Percentiles rank a stretch among this genome's conserved stretches.
These are phyloP conservation scores for Aeschynomene evenia DNA, from an alignment of 306 rosid species.

Conservation along the genomic window DNA sequence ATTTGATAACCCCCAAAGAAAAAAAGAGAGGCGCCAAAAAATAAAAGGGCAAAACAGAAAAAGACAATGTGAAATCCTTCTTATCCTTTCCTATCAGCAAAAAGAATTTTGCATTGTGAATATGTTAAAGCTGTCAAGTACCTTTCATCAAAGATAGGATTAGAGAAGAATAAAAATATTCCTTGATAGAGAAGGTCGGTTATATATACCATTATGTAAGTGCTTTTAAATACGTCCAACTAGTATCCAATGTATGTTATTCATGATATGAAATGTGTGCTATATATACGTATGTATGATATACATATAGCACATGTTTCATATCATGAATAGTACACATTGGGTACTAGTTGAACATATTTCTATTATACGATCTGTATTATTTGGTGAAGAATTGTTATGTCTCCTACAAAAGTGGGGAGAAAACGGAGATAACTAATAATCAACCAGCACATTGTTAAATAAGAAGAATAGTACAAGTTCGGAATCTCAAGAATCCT, in stretches of 20 bases:
- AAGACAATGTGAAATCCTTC: constrained; percentile 3
- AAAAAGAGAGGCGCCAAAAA: background rate
- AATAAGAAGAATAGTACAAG: too few species aligned
- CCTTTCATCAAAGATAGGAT: constrained; percentile 18
- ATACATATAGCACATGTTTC: too few species aligned
- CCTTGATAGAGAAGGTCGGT: constrained; percentile 26
- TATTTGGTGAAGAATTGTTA: constrained; percentile 16
- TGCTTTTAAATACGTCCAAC: background rate
- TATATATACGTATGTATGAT: too few species aligned
- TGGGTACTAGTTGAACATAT: too few species aligned
- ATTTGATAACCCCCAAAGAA: constrained; percentile 1
- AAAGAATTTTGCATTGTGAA: constrained; percentile 32
- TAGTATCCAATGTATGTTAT: too few species aligned
- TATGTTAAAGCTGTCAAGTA: constrained; percentile 19
- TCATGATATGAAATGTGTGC: too few species aligned
- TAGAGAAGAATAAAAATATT: constrained; percentile 25
- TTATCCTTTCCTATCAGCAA: constrained; percentile 13
- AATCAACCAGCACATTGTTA: too few species aligned
- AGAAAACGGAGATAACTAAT: too few species aligned
- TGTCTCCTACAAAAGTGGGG: constrained; percentile 14
- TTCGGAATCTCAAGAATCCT: too few species aligned
- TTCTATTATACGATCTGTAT: too few species aligned
- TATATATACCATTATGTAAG: constrained; percentile 3
- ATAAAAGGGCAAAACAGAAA: constrained; percentile 14
- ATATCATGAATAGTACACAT: too few species aligned